Percentiles rank a stretch among this genome's conserved stretches.
phyloP scores from a whole-genome alignment of 495 filamentous ascomycete genomes.

The Penicillium flavigenum region DNA sequence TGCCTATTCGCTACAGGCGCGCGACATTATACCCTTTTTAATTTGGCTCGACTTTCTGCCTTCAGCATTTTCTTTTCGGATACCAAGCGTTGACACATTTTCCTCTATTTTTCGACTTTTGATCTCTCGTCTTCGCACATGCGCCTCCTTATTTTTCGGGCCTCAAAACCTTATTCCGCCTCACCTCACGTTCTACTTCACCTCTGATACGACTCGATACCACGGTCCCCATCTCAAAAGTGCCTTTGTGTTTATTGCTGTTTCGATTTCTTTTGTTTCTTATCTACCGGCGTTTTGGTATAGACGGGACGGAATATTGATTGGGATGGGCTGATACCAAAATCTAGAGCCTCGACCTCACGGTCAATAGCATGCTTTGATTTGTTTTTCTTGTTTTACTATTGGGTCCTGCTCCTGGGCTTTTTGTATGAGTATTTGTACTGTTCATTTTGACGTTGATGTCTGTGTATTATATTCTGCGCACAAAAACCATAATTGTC shows the following conservation, averaged over 20 bases:
- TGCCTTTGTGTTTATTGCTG: constrained; percentile 25
- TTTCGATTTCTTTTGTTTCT: constrained; percentile 20
- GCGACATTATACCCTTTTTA: constrained; percentile 43
- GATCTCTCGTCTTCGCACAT: constrained; percentile 18
- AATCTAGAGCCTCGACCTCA: constrained; percentile 46
- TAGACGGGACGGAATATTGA: constrained; percentile 44
- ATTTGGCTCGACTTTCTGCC: constrained; percentile 24
- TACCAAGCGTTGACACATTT: constrained; percentile 27
- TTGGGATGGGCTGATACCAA: constrained; percentile 51
- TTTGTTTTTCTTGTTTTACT: constrained; percentile 30
- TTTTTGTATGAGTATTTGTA: constrained; percentile 20
- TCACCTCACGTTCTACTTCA: constrained; percentile 17
- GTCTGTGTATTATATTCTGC: constrained; percentile 26
- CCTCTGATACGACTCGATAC: constrained; percentile 34
- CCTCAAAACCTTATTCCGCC: constrained; percentile 10
- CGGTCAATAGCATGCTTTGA: constrained; percentile 38
- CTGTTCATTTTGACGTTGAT: constrained; percentile 15
- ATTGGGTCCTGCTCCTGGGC: constrained; percentile 10
- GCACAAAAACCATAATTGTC: constrained; percentile 11
- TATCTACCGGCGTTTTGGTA: constrained; percentile 40
- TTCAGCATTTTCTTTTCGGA: constrained; percentile 32
- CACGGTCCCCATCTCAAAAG: constrained; percentile 34
- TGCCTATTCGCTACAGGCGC: constrained; percentile 25
- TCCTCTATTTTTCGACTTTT: constrained; percentile 13
- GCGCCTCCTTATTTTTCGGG: constrained; percentile 15